A percentile compares a stretch with the other conserved stretches of the same genome.
These are phyloP conservation scores for Rhodamnia argentea DNA, from an alignment of 345 rosid species.

Conservation along the genomic window DNA sequence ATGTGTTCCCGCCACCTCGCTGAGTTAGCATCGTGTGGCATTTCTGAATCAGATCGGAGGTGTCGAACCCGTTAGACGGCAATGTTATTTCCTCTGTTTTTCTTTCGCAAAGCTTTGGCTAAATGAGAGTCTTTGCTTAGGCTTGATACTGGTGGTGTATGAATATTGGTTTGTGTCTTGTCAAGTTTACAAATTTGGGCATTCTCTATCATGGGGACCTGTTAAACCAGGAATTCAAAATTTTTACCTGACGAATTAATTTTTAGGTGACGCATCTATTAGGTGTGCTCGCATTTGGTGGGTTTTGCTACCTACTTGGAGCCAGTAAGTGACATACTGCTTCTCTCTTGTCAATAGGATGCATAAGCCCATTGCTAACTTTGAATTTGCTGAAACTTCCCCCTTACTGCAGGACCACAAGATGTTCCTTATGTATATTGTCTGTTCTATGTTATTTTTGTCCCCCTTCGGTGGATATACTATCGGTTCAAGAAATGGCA, in stretches of 20 bases:
- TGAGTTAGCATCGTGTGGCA: not conserved
- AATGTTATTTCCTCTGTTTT: not conserved
- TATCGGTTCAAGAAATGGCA: constrained; percentile 97
- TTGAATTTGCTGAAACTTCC: not conserved
- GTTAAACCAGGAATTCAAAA: not conserved
- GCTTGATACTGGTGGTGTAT: not conserved
- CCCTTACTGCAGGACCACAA: constrained; percentile 59
- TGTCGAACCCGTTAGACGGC: not conserved
- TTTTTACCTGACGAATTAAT: constrained; percentile 1
- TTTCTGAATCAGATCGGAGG: not conserved
- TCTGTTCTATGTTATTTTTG: constrained; percentile 67
- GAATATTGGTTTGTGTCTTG: not conserved
- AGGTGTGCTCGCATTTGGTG: constrained; percentile 92
- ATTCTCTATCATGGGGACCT: not conserved
- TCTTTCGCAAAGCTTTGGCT: not conserved
- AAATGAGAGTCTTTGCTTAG: not conserved
- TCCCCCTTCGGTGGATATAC: constrained; percentile 96
- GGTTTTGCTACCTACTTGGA: constrained; percentile 84
- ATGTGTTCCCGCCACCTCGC: not conserved
- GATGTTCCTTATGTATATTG: constrained; percentile 81
- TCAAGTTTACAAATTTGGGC: not conserved
- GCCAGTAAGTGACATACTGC: constrained; percentile 52
- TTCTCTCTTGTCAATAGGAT: not conserved
- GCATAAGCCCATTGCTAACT: not conserved
- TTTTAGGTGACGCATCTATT: constrained; percentile 73